Percentiles rank a stretch among this genome's conserved stretches.
phyloP scores from a whole-genome alignment of 805 yeast species.

The Lachancea dasiensis region DNA sequence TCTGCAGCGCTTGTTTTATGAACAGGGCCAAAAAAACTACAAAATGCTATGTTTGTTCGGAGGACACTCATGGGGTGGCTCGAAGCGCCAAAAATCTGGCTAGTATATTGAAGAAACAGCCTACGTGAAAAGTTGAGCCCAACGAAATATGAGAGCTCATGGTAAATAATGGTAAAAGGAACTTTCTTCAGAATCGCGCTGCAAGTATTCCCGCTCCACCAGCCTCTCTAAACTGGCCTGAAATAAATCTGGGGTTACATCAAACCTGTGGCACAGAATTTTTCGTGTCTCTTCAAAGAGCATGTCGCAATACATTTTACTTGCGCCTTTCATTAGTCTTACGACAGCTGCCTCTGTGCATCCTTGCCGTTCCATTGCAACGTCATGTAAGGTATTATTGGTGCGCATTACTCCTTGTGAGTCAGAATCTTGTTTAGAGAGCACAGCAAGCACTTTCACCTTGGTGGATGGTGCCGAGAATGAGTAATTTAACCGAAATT shows the following conservation, averaged over 20 bases:
- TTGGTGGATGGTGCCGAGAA: slow-evolving; percentile 64
- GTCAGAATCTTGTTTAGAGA: slow-evolving; percentile 36
- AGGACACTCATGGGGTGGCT: slow-evolving; percentile 56
- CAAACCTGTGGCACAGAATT: slow-evolving; percentile 57
- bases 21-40: slow-evolving; percentile 37
- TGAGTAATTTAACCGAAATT: slow-evolving; percentile 58
- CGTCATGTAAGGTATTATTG: slow-evolving; percentile 14
- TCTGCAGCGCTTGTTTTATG: slow-evolving; percentile 58
- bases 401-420: slow-evolving; percentile 26
- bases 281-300: slow-evolving; percentile 59
- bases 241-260: slow-evolving; percentile 60
- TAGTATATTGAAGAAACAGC: slow-evolving; percentile 16
- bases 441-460: slow-evolving; percentile 66
- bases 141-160: slow-evolving; percentile 1
- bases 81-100: slow-evolving; percentile 43
- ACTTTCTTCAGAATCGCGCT: slow-evolving; percentile 58
- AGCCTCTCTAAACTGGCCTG: slow-evolving; percentile 69
- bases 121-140: neutral
- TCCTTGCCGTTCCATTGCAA: slow-evolving; percentile 35
- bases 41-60: slow-evolving; percentile 52
- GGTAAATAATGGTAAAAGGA: slow-evolving; percentile 38
- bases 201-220: slow-evolving; percentile 75
- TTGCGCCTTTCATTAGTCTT: slow-evolving; percentile 77
- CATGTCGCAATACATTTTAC: slow-evolving; percentile 53
- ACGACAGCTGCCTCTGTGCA: slow-evolving; percentile 77